Evolutionary conservation across 2,329 filamentous ascomycete genomes (phyloP).

Genomic region (Lomentospora prolificans): DNA sequence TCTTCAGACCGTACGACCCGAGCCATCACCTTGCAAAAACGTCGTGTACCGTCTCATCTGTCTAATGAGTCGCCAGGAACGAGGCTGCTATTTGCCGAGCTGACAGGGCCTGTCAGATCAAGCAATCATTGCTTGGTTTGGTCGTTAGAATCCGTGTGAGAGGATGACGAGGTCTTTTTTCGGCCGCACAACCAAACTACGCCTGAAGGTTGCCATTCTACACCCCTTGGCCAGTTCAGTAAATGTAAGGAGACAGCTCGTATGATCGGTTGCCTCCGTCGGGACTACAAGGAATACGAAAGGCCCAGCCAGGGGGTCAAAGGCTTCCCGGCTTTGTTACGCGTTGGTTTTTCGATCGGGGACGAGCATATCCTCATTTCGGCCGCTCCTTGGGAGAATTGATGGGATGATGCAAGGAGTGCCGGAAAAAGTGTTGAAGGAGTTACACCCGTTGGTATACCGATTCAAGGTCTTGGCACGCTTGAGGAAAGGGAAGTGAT

Average conservation of each 20-base stretch:
- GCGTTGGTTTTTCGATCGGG: neutral
- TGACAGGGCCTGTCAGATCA: neutral
- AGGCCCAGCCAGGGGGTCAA: neutral
- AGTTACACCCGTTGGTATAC: slow-evolving; percentile 8
- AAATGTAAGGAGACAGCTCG: too few relatives aligned
- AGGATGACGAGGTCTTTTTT: neutral
- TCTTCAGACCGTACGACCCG: neutral
- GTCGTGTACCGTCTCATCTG: neutral
- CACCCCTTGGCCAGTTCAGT: too few relatives aligned
- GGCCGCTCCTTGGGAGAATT: neutral
- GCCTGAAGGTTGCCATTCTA: too few relatives aligned
- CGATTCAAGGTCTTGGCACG: neutral
- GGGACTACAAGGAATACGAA: neutral
- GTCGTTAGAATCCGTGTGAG: neutral
- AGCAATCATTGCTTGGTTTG: neutral
- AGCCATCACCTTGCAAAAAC: neutral
- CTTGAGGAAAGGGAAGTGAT: neutral
- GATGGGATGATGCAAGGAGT: too few relatives aligned
- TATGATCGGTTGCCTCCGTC: neutral
- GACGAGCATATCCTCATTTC: neutral
- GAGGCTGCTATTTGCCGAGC: neutral
- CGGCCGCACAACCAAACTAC: neutral
- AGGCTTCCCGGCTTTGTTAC: neutral
- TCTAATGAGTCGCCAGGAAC: neutral
- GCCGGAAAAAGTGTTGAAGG: neutral